These are phyloP conservation scores for Cyathus pygmaeus DNA, from an alignment of 1,284 basidiomycete species.

Conservation along the genomic window DNA sequence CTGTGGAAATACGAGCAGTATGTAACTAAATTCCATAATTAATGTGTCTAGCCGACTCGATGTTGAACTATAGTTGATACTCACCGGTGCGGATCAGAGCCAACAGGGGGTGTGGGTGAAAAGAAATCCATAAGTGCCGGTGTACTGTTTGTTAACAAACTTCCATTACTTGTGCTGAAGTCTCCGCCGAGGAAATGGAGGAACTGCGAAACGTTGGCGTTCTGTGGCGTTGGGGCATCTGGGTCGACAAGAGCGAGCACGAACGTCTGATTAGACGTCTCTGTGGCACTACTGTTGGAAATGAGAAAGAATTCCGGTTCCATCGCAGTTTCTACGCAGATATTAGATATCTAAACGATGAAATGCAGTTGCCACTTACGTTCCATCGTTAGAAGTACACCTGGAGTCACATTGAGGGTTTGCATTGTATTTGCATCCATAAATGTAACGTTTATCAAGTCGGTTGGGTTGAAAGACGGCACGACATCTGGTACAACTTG, in stretches of 20 bases:
- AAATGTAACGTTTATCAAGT: constrained; percentile 49
- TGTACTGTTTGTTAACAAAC: constrained; percentile 47
- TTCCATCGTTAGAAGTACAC: constrained; percentile 50
- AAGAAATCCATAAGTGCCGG: constrained; percentile 53
- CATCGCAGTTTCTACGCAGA: constrained; percentile 45
- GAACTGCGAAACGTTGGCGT: constrained; percentile 50
- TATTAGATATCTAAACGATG: not conserved
- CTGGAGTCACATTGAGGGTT: constrained; percentile 45
- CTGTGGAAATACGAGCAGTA: constrained; percentile 46
- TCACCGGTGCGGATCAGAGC: constrained; percentile 61
- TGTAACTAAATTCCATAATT: constrained; percentile 35
- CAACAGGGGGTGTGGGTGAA: constrained; percentile 53
- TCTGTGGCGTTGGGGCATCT: constrained; percentile 59
- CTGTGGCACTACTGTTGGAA: constrained; percentile 34
- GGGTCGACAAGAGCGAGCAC: constrained; percentile 60
- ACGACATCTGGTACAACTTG: constrained; percentile 56
- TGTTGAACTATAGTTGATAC: constrained; percentile 9
- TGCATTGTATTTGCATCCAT: constrained; percentile 41
- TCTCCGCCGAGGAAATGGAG: constrained; percentile 57
- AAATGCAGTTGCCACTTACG: constrained; percentile 41
- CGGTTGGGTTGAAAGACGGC: constrained; percentile 48
- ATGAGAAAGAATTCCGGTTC: constrained; percentile 49
- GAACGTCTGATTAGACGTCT: constrained; percentile 38
- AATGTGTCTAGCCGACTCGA: not conserved
- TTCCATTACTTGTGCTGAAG: constrained; percentile 42